Conservation (phyloP, 306 rosid species). For the Sicyos edulis region DNA sequence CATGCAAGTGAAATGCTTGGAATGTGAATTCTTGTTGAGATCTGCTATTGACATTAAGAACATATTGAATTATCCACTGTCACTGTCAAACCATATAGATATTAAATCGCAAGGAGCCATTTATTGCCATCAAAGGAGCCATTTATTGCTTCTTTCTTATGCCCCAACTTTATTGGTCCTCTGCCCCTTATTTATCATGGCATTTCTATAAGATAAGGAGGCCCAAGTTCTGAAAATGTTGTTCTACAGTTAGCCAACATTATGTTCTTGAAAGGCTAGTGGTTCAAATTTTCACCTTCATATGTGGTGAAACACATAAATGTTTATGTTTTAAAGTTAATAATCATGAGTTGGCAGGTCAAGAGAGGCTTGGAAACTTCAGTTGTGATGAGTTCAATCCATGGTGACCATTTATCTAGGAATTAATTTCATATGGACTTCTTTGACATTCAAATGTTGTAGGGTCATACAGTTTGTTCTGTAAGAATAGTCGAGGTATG, state of each 20-base stretch:
- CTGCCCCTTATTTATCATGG: background rate
- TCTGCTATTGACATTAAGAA: background rate
- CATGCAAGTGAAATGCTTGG: background rate
- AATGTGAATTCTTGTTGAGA: conserved; percentile 2
- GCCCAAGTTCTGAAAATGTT: background rate
- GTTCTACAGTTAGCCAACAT: background rate
- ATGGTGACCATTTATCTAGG: no score
- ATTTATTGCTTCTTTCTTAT: background rate
- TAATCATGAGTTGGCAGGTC: no score
- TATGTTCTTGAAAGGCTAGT: background rate
- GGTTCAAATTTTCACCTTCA: no score
- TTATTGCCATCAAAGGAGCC: conserved; percentile 8
- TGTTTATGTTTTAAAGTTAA: no score
- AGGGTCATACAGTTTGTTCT: no score
- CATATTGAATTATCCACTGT: conserved; percentile 4
- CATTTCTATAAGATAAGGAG: background rate
- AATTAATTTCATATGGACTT: no score
- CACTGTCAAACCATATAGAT: background rate
- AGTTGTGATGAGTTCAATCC: no score
- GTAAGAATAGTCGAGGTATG: no score
- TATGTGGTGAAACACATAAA: background rate
- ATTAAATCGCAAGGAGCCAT: background rate
- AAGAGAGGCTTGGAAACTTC: no score
- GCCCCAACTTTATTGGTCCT: background rate
- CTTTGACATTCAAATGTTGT: no score